phyloP scores from a whole-genome alignment of 2,329 filamentous ascomycete species.

The Alternaria longipes region DNA sequence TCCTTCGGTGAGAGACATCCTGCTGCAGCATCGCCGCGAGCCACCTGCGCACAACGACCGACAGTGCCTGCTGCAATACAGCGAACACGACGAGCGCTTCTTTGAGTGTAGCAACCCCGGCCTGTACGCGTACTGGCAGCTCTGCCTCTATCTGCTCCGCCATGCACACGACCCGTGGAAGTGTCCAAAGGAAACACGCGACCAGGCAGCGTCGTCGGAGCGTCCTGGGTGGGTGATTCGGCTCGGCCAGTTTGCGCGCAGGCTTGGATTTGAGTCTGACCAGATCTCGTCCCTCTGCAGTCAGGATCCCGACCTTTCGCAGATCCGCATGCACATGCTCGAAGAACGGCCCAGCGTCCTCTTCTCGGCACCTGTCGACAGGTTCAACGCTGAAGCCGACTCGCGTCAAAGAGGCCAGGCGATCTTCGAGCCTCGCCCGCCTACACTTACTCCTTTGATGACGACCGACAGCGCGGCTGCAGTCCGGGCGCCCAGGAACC shows the following conservation, averaged over 20 bases:
- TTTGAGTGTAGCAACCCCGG: constrained; percentile 8
- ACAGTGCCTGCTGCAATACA: constrained; percentile 11
- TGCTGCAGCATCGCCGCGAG: constrained; percentile 10
- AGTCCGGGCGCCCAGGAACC: background rate
- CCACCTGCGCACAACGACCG: background rate
- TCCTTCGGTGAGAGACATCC: constrained; percentile 18
- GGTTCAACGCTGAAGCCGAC: constrained; percentile 9
- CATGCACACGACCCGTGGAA: background rate
- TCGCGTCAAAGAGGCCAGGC: background rate
- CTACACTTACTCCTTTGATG: constrained; percentile 10
- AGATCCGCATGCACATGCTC: constrained; percentile 13
- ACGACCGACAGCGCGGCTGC: constrained; percentile 6
- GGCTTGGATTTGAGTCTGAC: constrained; percentile 14
- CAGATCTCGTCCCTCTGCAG: constrained; percentile 8
- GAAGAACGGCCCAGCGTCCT: constrained; percentile 1
- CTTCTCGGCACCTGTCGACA: background rate
- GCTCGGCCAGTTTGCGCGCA: constrained; percentile 4
- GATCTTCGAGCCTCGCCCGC: constrained; percentile 7
- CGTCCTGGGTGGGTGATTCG: constrained; percentile 1
- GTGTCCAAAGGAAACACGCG: background rate
- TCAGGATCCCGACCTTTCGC: constrained; percentile 8
- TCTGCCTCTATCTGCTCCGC: constrained; percentile 17
- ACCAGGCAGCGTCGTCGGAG: background rate
- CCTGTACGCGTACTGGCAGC: constrained; percentile 20
- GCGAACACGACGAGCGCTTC: constrained; percentile 5